Evolutionary conservation across 2,329 filamentous ascomycete genomes (phyloP), one percentile per base, ranked within the genome.

Genomic region (Tolypocladium paradoxum): DNA sequence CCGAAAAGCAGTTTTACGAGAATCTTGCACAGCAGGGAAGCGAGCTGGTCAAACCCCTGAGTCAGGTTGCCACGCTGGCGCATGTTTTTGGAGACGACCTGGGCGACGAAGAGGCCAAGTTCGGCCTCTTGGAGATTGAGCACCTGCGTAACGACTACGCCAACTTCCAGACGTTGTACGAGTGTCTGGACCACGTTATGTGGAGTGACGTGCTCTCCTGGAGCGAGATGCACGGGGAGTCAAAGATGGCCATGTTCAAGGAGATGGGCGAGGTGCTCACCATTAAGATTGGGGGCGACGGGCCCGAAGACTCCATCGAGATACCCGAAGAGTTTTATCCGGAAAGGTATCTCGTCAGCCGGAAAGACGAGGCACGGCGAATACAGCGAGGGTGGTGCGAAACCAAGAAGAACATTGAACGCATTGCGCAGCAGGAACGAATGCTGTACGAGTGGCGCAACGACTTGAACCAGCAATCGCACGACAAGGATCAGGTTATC

Each of bases 251-350:
- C 35, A 67, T 72, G 48, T 68, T 78, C 38, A 65, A 66, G n/a
- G 66, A 73, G 16, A 67, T 72, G 54, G 75, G 75, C 4, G 76
- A 81, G n/a, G 70, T 81, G 4, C 58, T 82, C 27, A 70, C 72
- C 8, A 68, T 82, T 37, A 71, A 72, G 45, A 61, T 82, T 14
- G 66, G 68, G 18, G 70, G 69, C 3, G 65, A 70, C 4, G 74
- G 72, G 2, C 66, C 73, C 5, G 61, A 65, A 8, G 71, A 72
- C 46, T 69, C 69, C 3, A 68, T 79, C 43, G 75, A 79, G 4
- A 73, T 82, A 35, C 79, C 79, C 6, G 64, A 67, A 43, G 65
- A 74, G 14, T 73, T 80, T 56, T 81, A 79, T 57, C 73, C 76
- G 1, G 78, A 82, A 61, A 73, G 71, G n/a, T 82, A 81, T 54